Evolutionary conservation across 2,329 filamentous ascomycete species (phyloP), one percentile per base, ranked within the genome.

Genomic region (Diaporthe nobilis): DNA sequence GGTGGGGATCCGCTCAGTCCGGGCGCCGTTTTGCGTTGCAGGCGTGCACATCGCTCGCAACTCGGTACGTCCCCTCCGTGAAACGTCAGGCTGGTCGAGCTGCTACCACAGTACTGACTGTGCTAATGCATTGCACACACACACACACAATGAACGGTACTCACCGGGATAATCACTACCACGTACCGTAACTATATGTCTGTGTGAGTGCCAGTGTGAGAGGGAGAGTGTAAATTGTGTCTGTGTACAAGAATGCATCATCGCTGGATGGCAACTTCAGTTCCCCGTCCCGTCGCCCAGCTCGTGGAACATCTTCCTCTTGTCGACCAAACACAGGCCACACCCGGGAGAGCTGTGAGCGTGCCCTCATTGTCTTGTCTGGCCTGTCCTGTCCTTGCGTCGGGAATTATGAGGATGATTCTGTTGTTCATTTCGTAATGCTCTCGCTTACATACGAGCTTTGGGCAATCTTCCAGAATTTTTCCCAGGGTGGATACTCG

Each of bases 391-490:
- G 71, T 73, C 71, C 44, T 28, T 49, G 51, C 25, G 25, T 39
- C 49, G 47, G 58, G 55, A n/a, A 25, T 42, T 42, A 65, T 65
- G 37, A 55, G 58, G 42, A 57, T 57, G 53, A 57, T 57, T 63
- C 25, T 53, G 28, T 47, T 55, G 47, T 72, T 76, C 72, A 75
- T 76, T 70, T 73, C 71, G 73, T 63, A 65, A 57, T 75, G 73
- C 39, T 72, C 73, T 77, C 75, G 75, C 75, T 75, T 77, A 73
- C 49, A 55, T 42, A 72, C 28, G 53, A 71, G 37, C 25, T 75
- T 75, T 72, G 51, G 73, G 75, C 39, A 77, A 77, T 75, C 70
- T 77, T 77, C 75, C 73, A 77, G 75, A 77, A 77, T 72, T 60
- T 75, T 72, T 72, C 44, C 34, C 44, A 49, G 39, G 67, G 44